Evolutionary conservation across 148 eudicot genomes (phyloP).

Genomic region (Tetragonia tetragonoides): DNA sequence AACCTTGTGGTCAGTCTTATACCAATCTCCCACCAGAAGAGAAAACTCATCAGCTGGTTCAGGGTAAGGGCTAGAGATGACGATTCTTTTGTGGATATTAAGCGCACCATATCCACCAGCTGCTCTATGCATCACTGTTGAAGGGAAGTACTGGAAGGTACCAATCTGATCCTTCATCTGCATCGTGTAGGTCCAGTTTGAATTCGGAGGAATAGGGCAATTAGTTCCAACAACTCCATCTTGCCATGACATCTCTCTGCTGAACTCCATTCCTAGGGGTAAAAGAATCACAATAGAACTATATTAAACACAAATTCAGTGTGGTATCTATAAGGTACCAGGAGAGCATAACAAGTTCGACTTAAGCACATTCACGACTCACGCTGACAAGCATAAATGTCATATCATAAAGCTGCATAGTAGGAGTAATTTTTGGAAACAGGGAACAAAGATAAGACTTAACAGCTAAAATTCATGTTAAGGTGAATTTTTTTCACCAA

Average conservation of each 20-base stretch:
- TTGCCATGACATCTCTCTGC: slow-evolving; percentile 77
- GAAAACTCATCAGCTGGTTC: slow-evolving; percentile 54
- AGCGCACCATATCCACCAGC: slow-evolving; percentile 79
- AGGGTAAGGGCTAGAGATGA: slow-evolving; percentile 60
- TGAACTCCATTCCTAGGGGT: slow-evolving; percentile 65
- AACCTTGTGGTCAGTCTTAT: slow-evolving; percentile 68
- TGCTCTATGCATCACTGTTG: slow-evolving; percentile 69
- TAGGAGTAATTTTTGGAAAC: too few relatives aligned
- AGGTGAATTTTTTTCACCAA: too few relatives aligned
- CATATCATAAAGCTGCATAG: too few relatives aligned
- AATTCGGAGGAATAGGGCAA: slow-evolving; percentile 74
- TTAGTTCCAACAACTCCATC: slow-evolving; percentile 91
- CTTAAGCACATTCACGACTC: too few relatives aligned
- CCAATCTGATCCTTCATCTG: slow-evolving; percentile 92
- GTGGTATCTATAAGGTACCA: too few relatives aligned
- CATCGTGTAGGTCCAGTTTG: slow-evolving; percentile 79
- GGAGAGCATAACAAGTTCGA: too few relatives aligned
- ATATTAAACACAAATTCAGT: not conserved
- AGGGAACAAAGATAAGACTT: too few relatives aligned
- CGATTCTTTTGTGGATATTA: slow-evolving; percentile 47
- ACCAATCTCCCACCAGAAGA: slow-evolving; percentile 72
- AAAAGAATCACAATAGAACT: not conserved
- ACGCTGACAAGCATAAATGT: too few relatives aligned
- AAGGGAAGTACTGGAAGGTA: slow-evolving; percentile 64
- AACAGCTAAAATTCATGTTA: too few relatives aligned